Evolutionary conservation across 1,139 yeast genomes (phyloP).

Genomic region (Neolecta irregularis): DNA sequence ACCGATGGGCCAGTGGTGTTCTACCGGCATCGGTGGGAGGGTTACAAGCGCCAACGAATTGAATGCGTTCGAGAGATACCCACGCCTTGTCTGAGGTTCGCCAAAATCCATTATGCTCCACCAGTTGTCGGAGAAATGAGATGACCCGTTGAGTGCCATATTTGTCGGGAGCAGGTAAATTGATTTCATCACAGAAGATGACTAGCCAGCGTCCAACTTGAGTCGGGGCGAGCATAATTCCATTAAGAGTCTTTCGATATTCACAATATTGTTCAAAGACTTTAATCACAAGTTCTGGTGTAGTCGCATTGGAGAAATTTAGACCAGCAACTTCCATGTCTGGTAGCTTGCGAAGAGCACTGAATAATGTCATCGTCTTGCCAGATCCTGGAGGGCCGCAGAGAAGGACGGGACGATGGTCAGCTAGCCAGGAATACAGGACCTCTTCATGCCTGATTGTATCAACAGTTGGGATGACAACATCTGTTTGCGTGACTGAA

Average conservation of each 20-base stretch:
- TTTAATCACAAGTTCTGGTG: slow-evolving; percentile 45
- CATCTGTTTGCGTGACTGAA: slow-evolving; percentile 44
- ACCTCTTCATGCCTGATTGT: slow-evolving; percentile 54
- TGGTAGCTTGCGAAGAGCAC: slow-evolving; percentile 46
- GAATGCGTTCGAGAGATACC: slow-evolving; percentile 52
- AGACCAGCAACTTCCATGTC: slow-evolving; percentile 48
- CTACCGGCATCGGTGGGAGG: slow-evolving; percentile 78
- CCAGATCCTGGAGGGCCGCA: slow-evolving; percentile 99
- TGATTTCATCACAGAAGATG: slow-evolving; percentile 83
- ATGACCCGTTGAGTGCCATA: slow-evolving; percentile 67
- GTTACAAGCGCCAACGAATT: slow-evolving; percentile 89
- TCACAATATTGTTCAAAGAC: slow-evolving; percentile 61
- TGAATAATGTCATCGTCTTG: slow-evolving; percentile 77
- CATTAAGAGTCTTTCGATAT: slow-evolving; percentile 39
- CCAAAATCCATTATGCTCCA: slow-evolving; percentile 74
- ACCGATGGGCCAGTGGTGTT: slow-evolving; percentile 40
- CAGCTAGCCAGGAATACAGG: slow-evolving; percentile 41
- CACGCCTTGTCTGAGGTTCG: slow-evolving; percentile 41
- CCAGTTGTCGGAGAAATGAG: slow-evolving; percentile 58
- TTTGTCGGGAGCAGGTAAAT: slow-evolving; percentile 58
- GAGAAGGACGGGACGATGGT: slow-evolving; percentile 48
- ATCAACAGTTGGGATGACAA: slow-evolving; percentile 66
- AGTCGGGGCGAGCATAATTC: slow-evolving; percentile 43
- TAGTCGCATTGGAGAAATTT: slow-evolving; percentile 73
- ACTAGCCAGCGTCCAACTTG: slow-evolving; percentile 58